A percentile compares a stretch with the other conserved stretches of the same genome.
Conservation (phyloP, 2,329 filamentous ascomycete species). For the Aspergillus floridensis region DNA sequence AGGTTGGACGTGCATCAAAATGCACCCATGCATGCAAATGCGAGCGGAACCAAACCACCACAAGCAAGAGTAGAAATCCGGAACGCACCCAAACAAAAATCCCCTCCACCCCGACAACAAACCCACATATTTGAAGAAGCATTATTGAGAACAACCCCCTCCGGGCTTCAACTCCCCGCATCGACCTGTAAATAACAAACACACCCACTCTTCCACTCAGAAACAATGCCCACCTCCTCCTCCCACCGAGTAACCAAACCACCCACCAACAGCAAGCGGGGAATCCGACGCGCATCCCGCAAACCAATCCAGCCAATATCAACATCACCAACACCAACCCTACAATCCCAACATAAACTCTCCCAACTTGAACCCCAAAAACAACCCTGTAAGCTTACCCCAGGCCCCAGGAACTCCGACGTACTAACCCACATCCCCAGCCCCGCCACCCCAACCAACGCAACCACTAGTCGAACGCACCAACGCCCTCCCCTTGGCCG, state of each 20-base stretch:
- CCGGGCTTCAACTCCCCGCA: background rate
- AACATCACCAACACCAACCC: background rate
- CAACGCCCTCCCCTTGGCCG: constrained; percentile 38
- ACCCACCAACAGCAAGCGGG: background rate
- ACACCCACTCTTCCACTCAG: background rate
- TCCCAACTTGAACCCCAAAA: background rate
- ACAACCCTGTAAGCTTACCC: background rate
- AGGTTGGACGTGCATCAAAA: background rate
- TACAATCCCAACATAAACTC: background rate
- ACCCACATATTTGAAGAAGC: too few species aligned
- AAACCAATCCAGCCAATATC: background rate
- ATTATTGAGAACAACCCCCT: too few species aligned
- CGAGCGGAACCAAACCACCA: background rate
- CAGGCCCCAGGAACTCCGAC: background rate
- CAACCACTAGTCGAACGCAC: constrained; percentile 41
- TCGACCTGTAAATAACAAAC: background rate
- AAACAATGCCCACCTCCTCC: background rate
- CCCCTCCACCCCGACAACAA: background rate
- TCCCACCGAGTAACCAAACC: background rate
- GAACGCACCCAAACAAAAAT: background rate
- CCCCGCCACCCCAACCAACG: background rate
- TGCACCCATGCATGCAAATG: background rate
- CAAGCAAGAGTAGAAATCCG: background rate
- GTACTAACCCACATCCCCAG: background rate
- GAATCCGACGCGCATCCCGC: background rate